Base-by-base conservation (phyloP, 2,329 filamentous ascomycete species). In the Cladorrhinum sp. region DNA sequence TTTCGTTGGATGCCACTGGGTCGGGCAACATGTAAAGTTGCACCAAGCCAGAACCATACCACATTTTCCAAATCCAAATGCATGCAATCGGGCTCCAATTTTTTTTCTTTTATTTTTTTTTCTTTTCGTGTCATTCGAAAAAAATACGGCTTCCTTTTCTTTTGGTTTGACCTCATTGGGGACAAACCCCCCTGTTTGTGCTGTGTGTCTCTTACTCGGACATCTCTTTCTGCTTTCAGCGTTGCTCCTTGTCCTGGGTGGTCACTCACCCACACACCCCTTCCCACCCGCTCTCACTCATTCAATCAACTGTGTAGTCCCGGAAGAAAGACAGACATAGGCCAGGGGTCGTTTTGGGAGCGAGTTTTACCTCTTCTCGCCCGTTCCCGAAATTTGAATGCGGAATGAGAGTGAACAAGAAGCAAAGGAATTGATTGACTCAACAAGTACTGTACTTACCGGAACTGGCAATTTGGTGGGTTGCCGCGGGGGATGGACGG, bases 181-280 rank as follows among this genome's bases (percentile, higher is more conserved):
- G 36, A 53, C 22, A n/a, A n/a, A n/a, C n/a, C n/a, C n/a, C 51
- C 51, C 29, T 53, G 51, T n/a, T 29, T 29, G 36, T 38, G 27
- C 51, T 29, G 51, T 29, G 51, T 29, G 27, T 53, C 36, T 53
- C 29, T 55, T 55, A 55, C 52, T 55, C 52, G 52, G 52, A 55
- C 52, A 55, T 55, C 25, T 55, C 51, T 41, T n/a, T 29, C 51
- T 53, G 51, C 51, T 53, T 53, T 53, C 51, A 53, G 51, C n/a
- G 51, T 53, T 53, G 51, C 51, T 53, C 51, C 51, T 38, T 53
- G 51, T 29, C 13, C 29, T n/a, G 10, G 51, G 29, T 20, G 13
- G 27, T 25, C 51, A 36, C 27, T 27, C 51, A 36, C 51, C n/a
- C 22, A 12, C 36, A 29, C 51, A 24, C 27, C 27, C 27, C 24